Conservation (phyloP, 2,329 filamentous ascomycete species). For the Lachnellula hyalina region DNA sequence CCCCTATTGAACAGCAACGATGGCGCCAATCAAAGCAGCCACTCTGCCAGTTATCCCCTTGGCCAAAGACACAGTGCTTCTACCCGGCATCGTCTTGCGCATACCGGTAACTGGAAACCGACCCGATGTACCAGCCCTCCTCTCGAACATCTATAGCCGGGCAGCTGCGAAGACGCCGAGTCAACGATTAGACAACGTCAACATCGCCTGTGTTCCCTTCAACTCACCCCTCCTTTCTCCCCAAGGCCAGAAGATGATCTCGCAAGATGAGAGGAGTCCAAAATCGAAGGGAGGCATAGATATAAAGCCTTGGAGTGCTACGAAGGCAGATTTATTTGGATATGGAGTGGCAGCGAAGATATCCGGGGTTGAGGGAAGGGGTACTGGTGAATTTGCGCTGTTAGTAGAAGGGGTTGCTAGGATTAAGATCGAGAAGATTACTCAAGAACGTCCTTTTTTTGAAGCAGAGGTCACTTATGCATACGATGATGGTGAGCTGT, state of each 20-base stretch:
- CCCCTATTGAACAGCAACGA: conserved; percentile 1
- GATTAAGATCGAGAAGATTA: conserved; percentile 67
- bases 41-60: conserved; percentile 75
- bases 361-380: conserved; percentile 69
- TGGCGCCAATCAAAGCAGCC: conserved; percentile 20
- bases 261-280: conserved; percentile 49
- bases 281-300: conserved; percentile 31
- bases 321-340: conserved; percentile 69
- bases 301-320: conserved; percentile 53
- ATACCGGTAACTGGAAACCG: conserved; percentile 75
- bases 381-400: conserved; percentile 71
- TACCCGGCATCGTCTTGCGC: conserved; percentile 80
- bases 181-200: conserved; percentile 60
- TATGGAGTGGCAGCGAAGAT: conserved; percentile 81
- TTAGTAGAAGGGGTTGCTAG: conserved; percentile 81
- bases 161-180: conserved; percentile 62
- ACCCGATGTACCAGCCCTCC: conserved; percentile 80
- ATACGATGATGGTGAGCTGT: conserved; percentile 58
- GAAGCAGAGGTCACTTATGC: conserved; percentile 72
- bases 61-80: conserved; percentile 71
- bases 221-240: conserved; percentile 67
- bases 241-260: conserved; percentile 71
- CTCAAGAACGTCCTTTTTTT: conserved; percentile 77
- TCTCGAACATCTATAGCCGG: conserved; percentile 78
- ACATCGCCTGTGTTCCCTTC: conserved; percentile 83